These are phyloP conservation scores for Agaricus sinodeliciosus DNA, from an alignment of 768 basidiomycete species.

Conservation along the genomic window DNA sequence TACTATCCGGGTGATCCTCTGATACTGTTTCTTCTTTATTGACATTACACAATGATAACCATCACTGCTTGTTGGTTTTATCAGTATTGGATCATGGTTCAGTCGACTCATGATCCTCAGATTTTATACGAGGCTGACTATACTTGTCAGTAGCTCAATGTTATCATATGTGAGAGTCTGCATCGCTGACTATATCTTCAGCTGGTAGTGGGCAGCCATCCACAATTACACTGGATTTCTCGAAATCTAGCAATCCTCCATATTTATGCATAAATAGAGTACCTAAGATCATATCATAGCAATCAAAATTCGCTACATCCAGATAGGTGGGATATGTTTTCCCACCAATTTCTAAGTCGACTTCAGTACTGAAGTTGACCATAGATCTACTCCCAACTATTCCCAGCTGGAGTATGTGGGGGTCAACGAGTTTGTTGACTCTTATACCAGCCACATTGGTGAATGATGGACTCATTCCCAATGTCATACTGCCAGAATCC, in stretches of 20 bases:
- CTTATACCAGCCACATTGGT: background rate
- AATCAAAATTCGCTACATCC: slow-evolving; percentile 28
- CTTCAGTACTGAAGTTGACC: background rate
- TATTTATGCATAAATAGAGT: slow-evolving; percentile 24
- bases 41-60: too few species aligned
- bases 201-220: slow-evolving; percentile 7
- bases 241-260: slow-evolving; percentile 20
- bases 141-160: background rate
- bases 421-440: background rate
- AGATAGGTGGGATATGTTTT: slow-evolving; percentile 14
- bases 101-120: too few species aligned
- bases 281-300: slow-evolving; percentile 29
- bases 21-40: too few species aligned
- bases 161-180: background rate
- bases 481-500: background rate
- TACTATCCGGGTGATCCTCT: too few species aligned
- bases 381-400: background rate
- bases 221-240: slow-evolving; percentile 6
- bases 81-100: too few species aligned
- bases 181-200: background rate
- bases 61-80: too few species aligned
- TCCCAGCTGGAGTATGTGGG: background rate
- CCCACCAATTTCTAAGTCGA: background rate
- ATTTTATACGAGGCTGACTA: too few species aligned
- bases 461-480: background rate